These are phyloP conservation scores for Diaporthe helianthi DNA, from an alignment of 2,329 filamentous ascomycete genomes.

Conservation along the genomic window DNA sequence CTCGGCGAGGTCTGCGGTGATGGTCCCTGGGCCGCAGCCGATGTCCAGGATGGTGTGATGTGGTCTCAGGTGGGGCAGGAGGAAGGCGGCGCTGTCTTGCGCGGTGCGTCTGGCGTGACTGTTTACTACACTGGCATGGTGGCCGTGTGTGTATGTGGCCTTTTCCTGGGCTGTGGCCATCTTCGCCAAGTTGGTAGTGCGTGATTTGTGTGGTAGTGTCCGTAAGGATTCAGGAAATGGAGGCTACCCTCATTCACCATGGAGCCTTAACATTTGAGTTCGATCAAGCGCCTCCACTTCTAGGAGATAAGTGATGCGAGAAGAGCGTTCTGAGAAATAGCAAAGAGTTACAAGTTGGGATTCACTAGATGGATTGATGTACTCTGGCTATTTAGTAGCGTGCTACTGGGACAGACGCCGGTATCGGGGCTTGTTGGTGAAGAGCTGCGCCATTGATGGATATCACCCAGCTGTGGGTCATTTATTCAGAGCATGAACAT, in stretches of 20 bases:
- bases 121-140: conserved; percentile 47
- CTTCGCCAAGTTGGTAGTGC: conserved; percentile 23
- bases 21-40: conserved; percentile 57
- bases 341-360: not conserved
- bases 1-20: conserved; percentile 51
- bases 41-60: conserved; percentile 52
- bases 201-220: too few species aligned
- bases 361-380: not conserved
- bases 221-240: too few species aligned
- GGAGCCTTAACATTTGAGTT: not conserved
- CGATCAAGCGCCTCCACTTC: not conserved
- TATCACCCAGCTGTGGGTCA: too few species aligned
- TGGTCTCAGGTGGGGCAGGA: conserved; percentile 50
- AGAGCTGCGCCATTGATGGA: not conserved
- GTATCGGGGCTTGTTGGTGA: conserved; percentile 10
- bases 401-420: not conserved
- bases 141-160: conserved; percentile 46
- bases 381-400: not conserved
- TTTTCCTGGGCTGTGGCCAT: conserved; percentile 35
- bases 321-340: not conserved
- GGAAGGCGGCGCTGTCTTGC: conserved; percentile 51
- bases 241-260: not conserved
- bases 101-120: conserved; percentile 52
- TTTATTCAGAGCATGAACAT: too few species aligned
- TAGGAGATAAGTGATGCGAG: too few species aligned